These are phyloP conservation scores for Bolboschoenus planiculmis DNA, from an alignment of 176 grass and related monocot genomes.

Conservation along the genomic window DNA sequence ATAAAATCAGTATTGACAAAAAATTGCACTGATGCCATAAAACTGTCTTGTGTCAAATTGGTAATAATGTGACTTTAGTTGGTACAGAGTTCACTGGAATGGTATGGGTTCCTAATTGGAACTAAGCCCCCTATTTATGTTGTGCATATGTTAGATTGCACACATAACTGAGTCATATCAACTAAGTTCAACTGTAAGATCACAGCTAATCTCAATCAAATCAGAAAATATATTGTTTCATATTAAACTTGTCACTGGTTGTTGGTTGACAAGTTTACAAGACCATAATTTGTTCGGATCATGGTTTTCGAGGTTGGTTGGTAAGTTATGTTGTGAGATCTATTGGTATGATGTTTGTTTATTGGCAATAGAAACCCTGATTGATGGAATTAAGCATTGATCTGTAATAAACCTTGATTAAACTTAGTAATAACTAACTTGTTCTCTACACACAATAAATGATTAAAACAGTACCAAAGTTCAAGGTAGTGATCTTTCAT, in stretches of 20 bases:
- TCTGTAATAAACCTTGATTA: not conserved
- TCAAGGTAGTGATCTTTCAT: not conserved
- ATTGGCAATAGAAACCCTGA: not conserved
- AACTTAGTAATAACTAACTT: not conserved
- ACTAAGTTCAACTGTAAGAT: not conserved
- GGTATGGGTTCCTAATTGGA: not conserved
- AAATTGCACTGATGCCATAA: not conserved
- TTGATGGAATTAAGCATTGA: not conserved
- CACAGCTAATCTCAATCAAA: not conserved
- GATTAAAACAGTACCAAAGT: not conserved
- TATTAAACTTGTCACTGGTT: not conserved
- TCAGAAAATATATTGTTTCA: not conserved
- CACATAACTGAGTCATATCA: not conserved
- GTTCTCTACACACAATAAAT: not conserved
- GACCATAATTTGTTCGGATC: not conserved
- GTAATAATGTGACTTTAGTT: not conserved
- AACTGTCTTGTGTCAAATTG: not conserved
- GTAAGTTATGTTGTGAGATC: not conserved
- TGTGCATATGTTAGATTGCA: not conserved
- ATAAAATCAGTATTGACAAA: not conserved
- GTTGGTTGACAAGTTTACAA: not conserved
- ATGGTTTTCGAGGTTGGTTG: not conserved
- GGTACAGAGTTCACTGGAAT: not conserved
- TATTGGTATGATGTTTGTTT: not conserved
- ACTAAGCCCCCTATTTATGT: not conserved